Base-by-base conservation (phyloP, 768 basidiomycete genomes). In the Mycena filopes region DNA sequence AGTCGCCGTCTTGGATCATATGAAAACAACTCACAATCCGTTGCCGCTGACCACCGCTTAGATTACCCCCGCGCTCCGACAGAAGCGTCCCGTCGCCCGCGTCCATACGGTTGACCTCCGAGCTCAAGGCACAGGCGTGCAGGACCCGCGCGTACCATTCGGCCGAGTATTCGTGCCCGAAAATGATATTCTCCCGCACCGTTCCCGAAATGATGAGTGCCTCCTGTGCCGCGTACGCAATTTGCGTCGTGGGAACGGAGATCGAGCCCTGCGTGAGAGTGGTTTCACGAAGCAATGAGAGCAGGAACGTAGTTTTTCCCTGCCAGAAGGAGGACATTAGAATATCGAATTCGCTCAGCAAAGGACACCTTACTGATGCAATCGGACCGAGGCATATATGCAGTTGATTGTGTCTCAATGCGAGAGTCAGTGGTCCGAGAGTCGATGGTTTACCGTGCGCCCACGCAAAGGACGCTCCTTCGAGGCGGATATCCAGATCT, bases 381-480 rank as follows among this genome's bases (percentile, higher is more conserved):
- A 65, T 57, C 8, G 63, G 56, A 1, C 63, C 63, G 25, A 48
- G 43, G 26, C 56, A 59, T 1, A 65, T 1, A 11, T 58, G 55
- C 5, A 65, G 33, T 11, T 58, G 21, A 4, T 13, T 25, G 8
- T 29, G 36, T 0, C 18, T 38, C 2, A 65, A 38, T 8, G 8
- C n/a, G 6, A 59, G 9, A 13, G 56, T 43, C 1, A 65, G 15
- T 2, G 63, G 56, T 5, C 63, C 63, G 4, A 65, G 43, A 41
- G 59, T 59, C 6, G 56, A 26, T 3, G 55, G 42, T 41, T 59
- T 65, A 21, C 54, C 63, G 4, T 41, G 42, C 2, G 49, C 63
- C 63, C 63, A 65, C 5, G 63, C 50, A 20, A 65, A 65, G 3
- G 63, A 53, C 4, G 63, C 63, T 2, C 5, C 18, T 20, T 51